Percentiles rank a stretch among this genome's conserved stretches.
These are phyloP conservation scores for Russula compacta DNA, from an alignment of 768 basidiomycete genomes.

Conservation along the genomic window DNA sequence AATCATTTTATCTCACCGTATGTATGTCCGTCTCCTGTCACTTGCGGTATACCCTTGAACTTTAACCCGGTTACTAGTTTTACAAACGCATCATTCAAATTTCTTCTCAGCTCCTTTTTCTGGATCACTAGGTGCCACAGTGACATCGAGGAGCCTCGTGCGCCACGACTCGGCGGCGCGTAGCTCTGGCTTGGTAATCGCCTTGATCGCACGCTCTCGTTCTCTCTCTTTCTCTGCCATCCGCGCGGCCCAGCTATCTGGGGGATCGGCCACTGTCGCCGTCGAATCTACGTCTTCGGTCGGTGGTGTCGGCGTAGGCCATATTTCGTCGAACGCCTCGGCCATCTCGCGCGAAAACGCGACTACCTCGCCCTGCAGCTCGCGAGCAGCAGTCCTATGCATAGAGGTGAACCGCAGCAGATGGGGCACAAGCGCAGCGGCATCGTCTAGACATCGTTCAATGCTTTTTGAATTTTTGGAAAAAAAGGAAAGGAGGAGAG, in stretches of 20 bases:
- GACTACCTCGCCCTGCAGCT: slow-evolving; percentile 51
- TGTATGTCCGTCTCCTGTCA: too few relatives aligned
- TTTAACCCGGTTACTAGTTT: neutral
- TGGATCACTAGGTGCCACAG: neutral
- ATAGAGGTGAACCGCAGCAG: slow-evolving; percentile 58
- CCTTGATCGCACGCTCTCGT: slow-evolving; percentile 14
- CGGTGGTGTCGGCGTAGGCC: slow-evolving; percentile 46
- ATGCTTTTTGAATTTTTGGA: neutral
- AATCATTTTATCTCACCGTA: too few relatives aligned
- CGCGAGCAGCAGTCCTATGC: slow-evolving; percentile 57
- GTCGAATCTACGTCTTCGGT: slow-evolving; percentile 29
- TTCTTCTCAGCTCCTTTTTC: neutral
- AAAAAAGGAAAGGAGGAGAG: neutral
- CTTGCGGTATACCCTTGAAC: too few relatives aligned
- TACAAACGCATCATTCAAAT: neutral
- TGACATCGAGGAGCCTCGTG: slow-evolving; percentile 5
- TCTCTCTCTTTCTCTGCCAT: slow-evolving; percentile 18
- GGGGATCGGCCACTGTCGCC: neutral
- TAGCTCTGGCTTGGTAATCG: slow-evolving; percentile 14
- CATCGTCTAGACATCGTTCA: slow-evolving; percentile 44
- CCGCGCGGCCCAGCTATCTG: slow-evolving; percentile 19
- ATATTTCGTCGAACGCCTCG: slow-evolving; percentile 54
- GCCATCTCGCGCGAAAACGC: slow-evolving; percentile 50
- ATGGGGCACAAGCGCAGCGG: slow-evolving; percentile 61
- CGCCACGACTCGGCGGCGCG: slow-evolving; percentile 11